Conservation (phyloP, 2,329 filamentous ascomycete genomes). For the Bipolaris victoriae region DNA sequence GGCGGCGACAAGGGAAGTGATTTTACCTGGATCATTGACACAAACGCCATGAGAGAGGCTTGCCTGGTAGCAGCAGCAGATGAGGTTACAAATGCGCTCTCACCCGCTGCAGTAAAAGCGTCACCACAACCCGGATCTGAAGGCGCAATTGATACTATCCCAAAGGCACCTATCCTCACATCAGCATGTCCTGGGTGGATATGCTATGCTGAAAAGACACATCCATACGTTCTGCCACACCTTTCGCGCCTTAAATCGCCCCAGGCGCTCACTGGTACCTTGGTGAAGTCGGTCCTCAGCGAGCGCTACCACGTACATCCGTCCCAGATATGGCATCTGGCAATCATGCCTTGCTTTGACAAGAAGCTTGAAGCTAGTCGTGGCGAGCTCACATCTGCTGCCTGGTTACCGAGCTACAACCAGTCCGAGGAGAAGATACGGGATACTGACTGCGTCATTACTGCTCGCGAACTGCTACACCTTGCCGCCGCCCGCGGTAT, state of each 20-base stretch:
- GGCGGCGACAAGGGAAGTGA: slow-evolving; percentile 75
- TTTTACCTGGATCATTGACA: slow-evolving; percentile 91
- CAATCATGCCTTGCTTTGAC: slow-evolving; percentile 98
- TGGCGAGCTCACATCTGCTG: slow-evolving; percentile 82
- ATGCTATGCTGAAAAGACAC: slow-evolving; percentile 98
- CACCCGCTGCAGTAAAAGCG: slow-evolving; percentile 32
- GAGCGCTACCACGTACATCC: slow-evolving; percentile 73
- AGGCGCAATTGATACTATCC: slow-evolving; percentile 52
- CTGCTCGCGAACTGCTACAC: slow-evolving; percentile 90
- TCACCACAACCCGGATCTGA: slow-evolving; percentile 36
- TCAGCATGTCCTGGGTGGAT: slow-evolving; percentile 98
- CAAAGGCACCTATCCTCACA: slow-evolving; percentile 72
- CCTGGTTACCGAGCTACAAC: slow-evolving; percentile 62
- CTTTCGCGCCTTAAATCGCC: slow-evolving; percentile 91
- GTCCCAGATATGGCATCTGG: slow-evolving; percentile 88
- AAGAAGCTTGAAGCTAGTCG: slow-evolving; percentile 97
- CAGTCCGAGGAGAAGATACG: slow-evolving; percentile 58
- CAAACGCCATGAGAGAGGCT: slow-evolving; percentile 80
- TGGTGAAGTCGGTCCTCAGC: slow-evolving; percentile 86
- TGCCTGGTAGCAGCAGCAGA: slow-evolving; percentile 70
- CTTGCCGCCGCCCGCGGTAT: slow-evolving; percentile 81
- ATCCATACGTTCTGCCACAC: slow-evolving; percentile 90
- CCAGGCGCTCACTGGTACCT: slow-evolving; percentile 86
- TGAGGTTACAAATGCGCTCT: slow-evolving; percentile 51
- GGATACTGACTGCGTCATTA: slow-evolving; percentile 98